Evolutionary conservation across 1,284 basidiomycete species (phyloP).

Genomic region (Phlebopus sp.): DNA sequence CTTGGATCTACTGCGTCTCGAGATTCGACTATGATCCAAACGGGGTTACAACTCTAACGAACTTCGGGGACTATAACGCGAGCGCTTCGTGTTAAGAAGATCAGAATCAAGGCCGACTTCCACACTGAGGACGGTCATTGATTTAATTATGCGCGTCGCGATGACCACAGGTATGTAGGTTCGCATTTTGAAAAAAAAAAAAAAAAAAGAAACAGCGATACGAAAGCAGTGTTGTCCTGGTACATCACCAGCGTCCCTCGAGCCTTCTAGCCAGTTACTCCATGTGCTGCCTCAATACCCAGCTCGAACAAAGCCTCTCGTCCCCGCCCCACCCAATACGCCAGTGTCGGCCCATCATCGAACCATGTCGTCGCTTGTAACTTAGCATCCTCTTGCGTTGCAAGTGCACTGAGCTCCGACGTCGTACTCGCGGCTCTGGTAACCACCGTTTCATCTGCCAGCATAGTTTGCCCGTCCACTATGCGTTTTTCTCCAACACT

Average conservation of each 20-base stretch:
- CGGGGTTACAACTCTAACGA: too few species aligned
- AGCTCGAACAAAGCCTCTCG: conserved; percentile 45
- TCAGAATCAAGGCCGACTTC: too few species aligned
- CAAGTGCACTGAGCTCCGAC: conserved; percentile 2
- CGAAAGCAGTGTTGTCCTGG: background rate
- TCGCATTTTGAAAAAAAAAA: too few species aligned
- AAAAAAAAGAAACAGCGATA: background rate
- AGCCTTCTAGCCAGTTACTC: conserved; percentile 26
- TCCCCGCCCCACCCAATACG: conserved; percentile 53
- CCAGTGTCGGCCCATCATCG: conserved; percentile 40
- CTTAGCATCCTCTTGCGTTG: conserved; percentile 6
- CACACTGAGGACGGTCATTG: too few species aligned
- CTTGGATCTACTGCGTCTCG: too few species aligned
- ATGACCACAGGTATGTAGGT: too few species aligned
- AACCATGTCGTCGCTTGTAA: conserved; percentile 49
- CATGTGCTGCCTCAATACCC: conserved; percentile 47
- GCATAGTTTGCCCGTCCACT: background rate
- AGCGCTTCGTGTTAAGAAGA: too few species aligned
- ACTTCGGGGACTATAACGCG: too few species aligned
- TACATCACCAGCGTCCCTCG: background rate
- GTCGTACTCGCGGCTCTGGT: conserved; percentile 15
- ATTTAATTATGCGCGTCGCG: too few species aligned
- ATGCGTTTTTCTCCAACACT: background rate
- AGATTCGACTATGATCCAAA: too few species aligned
- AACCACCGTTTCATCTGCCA: background rate